Conservation (phyloP, 805 yeast species). For the Metschnikowia reukaufii region DNA sequence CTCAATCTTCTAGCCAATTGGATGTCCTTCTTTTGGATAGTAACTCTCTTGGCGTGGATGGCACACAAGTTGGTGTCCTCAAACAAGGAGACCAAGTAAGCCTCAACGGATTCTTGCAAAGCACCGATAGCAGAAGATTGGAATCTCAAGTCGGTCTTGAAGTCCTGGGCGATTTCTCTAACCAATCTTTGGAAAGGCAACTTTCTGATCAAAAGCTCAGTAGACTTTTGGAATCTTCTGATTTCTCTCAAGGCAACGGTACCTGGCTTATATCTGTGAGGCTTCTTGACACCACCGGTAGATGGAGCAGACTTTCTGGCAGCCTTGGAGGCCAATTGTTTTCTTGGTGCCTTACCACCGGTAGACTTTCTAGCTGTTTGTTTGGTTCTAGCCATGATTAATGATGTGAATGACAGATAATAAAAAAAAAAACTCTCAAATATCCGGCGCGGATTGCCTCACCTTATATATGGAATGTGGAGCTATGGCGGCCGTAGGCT, state of each 20-base stretch:
- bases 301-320: conserved; percentile 93
- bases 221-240: conserved; percentile 95
- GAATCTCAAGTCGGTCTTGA: conserved; percentile 91
- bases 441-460: conserved; percentile 1
- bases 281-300: conserved; percentile 90
- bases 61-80: conserved; percentile 99
- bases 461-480: conserved; percentile 11
- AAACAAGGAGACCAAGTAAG: conserved; percentile 91
- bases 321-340: conserved; percentile 87
- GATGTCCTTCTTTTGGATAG: conserved; percentile 97
- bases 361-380: conserved; percentile 94
- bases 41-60: conserved; percentile 98
- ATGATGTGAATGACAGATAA: conserved; percentile 9
- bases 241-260: conserved; percentile 95
- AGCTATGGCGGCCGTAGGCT: neutral
- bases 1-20: conserved; percentile 97
- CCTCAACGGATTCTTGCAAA: conserved; percentile 97
- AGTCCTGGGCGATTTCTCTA: conserved; percentile 93
- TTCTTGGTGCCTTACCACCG: conserved; percentile 96
- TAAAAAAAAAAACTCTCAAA: neutral
- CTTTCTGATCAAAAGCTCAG: conserved; percentile 92
- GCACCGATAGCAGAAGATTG: conserved; percentile 98
- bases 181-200: conserved; percentile 97
- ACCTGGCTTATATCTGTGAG: conserved; percentile 97
- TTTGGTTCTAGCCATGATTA: conserved; percentile 82